Evolutionary conservation across 2,329 filamentous ascomycete genomes (phyloP), one percentile per base, ranked within the genome.

Genomic region (Botrytis deweyae): DNA sequence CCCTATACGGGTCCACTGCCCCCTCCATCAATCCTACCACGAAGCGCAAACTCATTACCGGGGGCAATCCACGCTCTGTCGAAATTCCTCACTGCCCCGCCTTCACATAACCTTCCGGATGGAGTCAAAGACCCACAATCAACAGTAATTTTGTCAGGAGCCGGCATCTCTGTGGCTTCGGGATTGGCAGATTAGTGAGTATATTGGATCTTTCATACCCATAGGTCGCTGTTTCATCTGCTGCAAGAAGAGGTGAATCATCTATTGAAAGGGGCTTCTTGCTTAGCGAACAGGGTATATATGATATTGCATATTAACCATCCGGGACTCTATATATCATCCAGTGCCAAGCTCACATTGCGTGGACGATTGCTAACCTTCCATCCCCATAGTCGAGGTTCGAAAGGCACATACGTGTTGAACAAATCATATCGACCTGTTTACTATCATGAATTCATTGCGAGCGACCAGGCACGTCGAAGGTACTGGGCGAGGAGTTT

Each of bases 401-500:
- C 89, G 69, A 93, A 95, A 77, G 96, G 96, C 75, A 98, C 95
- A 14, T 99, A 99, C 81, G 91, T 94, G 62, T 87, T 96, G 80
- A 98, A 98, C 84, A 94, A 93, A 84, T 90, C 89, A 22, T 98
- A 97, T 81, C 90, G 93, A 3, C 96, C 95, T 46, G 97, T 97
- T 77, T 99, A 97, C 84, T 95, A 93, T 82, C 90, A 94, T 82
- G 96, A 99, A 82, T 99, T 98, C 80, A 83, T 94, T 62, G 85
- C 87, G 65, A 92, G 86, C 76, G 64, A 69, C 61, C 72, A 70
- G 40, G 90, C 93, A 20, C 87, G 96, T 77, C 96, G 98, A 83
- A 87, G 96, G 75, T 99, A 99, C 82, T 99, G 96, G 96, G 95
- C 96, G 0, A 86, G 96, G 67, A 97, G 93, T 80, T 99, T 97